A percentile compares a stretch with the other conserved stretches of the same genome.
These are phyloP conservation scores for Kalaharituber pfeilii DNA, from an alignment of 2,329 filamentous ascomycete genomes.

Conservation along the genomic window DNA sequence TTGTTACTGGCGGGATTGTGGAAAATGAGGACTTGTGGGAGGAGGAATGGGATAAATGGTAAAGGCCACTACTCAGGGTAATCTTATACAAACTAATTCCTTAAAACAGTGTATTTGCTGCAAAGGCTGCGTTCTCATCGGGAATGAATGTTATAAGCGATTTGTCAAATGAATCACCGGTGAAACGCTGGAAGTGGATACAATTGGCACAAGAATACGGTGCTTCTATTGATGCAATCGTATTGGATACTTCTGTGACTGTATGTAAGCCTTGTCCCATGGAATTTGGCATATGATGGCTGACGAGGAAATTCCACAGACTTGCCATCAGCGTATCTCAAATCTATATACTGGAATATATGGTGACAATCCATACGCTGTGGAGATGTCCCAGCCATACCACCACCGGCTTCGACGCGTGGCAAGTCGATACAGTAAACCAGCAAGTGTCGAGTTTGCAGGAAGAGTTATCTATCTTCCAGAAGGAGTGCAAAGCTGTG, in stretches of 20 bases:
- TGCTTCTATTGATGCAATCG: background rate
- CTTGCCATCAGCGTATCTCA: background rate
- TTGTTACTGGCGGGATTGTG: background rate
- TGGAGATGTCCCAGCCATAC: background rate
- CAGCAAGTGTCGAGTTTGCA: background rate
- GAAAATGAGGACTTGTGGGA: background rate
- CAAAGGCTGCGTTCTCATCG: background rate
- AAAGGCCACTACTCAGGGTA: background rate
- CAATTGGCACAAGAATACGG: background rate
- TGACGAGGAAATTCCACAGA: background rate
- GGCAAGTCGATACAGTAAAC: background rate
- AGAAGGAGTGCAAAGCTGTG: background rate
- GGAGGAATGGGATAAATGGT: background rate
- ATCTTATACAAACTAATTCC: background rate
- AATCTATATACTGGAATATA: background rate
- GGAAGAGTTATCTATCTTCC: slow-evolving; percentile 1
- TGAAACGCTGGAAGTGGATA: background rate
- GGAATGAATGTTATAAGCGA: slow-evolving; percentile 1
- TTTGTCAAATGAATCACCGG: background rate
- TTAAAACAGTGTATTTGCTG: background rate
- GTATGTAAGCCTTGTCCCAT: background rate
- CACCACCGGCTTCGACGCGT: background rate
- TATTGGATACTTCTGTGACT: background rate
- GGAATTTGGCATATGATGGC: background rate
- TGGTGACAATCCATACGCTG: background rate